These are phyloP conservation scores for Ascochyta viciae-villosae DNA, from an alignment of 2,329 filamentous ascomycete genomes.

Conservation along the genomic window DNA sequence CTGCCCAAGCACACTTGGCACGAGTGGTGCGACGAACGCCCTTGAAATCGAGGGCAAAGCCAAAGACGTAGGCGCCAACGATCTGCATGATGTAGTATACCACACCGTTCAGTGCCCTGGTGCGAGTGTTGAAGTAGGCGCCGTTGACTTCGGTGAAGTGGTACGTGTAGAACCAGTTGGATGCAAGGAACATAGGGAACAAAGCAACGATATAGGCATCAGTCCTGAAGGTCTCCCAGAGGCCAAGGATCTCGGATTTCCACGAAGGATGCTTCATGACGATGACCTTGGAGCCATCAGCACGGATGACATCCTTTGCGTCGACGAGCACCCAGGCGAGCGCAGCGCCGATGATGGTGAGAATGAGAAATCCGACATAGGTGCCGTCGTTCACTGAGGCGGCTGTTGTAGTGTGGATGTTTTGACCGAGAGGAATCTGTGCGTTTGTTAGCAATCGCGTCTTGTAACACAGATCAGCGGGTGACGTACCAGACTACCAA, in stretches of 20 bases:
- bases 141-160: conserved; percentile 78
- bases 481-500: conserved; percentile 72
- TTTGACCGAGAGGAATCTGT: conserved; percentile 76
- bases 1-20: conserved; percentile 68
- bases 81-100: conserved; percentile 85
- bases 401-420: conserved; percentile 64
- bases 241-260: conserved; percentile 77
- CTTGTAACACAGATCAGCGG: conserved; percentile 43
- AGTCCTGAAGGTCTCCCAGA: conserved; percentile 73
- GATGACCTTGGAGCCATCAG: conserved; percentile 80
- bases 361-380: conserved; percentile 87
- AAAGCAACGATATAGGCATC: conserved; percentile 77
- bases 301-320: conserved; percentile 74
- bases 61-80: conserved; percentile 75
- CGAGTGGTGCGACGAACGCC: conserved; percentile 68
- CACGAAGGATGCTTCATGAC: conserved; percentile 91
- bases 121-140: conserved; percentile 75
- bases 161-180: conserved; percentile 82
- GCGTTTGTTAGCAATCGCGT: conserved; percentile 17
- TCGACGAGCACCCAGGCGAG: conserved; percentile 75
- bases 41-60: conserved; percentile 69
- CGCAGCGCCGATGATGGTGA: conserved; percentile 75
- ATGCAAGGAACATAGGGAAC: conserved; percentile 83
- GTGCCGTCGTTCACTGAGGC: conserved; percentile 74
- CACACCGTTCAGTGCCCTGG: conserved; percentile 76